phyloP scores from a whole-genome alignment of 495 filamentous ascomycete species.

The Choiromyces venosus region DNA sequence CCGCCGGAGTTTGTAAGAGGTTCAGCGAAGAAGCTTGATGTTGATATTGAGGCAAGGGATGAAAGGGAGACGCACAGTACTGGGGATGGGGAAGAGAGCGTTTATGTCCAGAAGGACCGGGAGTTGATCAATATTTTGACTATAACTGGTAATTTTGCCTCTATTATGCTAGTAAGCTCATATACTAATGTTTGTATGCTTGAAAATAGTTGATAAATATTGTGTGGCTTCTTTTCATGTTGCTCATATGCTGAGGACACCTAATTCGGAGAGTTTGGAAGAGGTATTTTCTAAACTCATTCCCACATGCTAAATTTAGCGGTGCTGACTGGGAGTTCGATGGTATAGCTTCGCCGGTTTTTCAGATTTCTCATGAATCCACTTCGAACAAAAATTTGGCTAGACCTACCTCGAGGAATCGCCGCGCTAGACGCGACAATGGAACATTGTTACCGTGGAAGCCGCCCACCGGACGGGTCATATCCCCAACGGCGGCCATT shows the following conservation, averaged over 20 bases:
- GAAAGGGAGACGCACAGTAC: background rate
- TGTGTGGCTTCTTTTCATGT: conserved; percentile 29
- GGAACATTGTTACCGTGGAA: conserved; percentile 29
- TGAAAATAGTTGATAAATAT: conserved; percentile 24
- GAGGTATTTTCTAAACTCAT: conserved; percentile 11
- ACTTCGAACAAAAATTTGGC: conserved; percentile 17
- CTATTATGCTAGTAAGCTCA: background rate
- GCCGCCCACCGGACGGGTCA: background rate
- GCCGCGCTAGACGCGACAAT: conserved; percentile 30
- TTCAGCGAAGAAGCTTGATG: conserved; percentile 8
- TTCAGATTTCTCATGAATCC: conserved; percentile 2
- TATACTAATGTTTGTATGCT: conserved; percentile 1
- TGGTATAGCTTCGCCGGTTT: background rate
- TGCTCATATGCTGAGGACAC: conserved; percentile 26
- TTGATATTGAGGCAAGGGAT: conserved; percentile 10
- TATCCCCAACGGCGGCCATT: conserved; percentile 21
- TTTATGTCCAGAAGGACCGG: conserved; percentile 27
- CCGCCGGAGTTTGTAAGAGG: conserved; percentile 24
- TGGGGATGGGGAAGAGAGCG: background rate
- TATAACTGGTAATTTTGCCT: conserved; percentile 21
- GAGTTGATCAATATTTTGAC: conserved; percentile 30
- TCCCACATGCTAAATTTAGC: background rate
- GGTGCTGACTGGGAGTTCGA: background rate
- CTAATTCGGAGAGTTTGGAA: conserved; percentile 6
- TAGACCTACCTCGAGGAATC: conserved; percentile 16